Percentiles rank a stretch among this genome's conserved stretches.
These are phyloP conservation scores for Exutisphaerella laricina DNA, from an alignment of 2,329 filamentous ascomycete species.

Conservation along the genomic window DNA sequence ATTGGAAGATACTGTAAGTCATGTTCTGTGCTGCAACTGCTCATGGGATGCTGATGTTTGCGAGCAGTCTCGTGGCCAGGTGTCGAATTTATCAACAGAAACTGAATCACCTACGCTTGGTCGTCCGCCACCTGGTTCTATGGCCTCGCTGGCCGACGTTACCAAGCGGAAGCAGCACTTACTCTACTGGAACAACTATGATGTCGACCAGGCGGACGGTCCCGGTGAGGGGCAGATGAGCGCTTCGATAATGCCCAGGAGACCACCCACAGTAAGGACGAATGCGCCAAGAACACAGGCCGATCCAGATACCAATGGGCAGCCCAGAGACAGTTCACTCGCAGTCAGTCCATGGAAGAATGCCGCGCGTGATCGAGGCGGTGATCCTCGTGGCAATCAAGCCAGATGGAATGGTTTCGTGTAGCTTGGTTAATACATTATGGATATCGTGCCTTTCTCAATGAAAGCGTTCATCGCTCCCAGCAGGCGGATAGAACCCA, in stretches of 20 bases:
- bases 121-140: conserved; percentile 1
- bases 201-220: conserved; percentile 8
- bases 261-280: conserved; percentile 15
- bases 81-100: not conserved
- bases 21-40: not conserved
- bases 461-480: conserved; percentile 34
- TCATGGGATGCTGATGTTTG: not conserved
- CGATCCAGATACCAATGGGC: conserved; percentile 1
- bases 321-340: conserved; percentile 9
- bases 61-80: not conserved
- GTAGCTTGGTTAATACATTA: too few species aligned
- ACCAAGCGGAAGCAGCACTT: conserved; percentile 20
- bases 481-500: conserved; percentile 42
- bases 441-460: too few species aligned
- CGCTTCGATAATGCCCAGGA: conserved; percentile 19
- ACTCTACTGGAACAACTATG: conserved; percentile 25
- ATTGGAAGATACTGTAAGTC: conserved; percentile 19
- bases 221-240: conserved; percentile 10
- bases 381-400: not conserved
- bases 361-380: not conserved
- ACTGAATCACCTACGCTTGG: conserved; percentile 23
- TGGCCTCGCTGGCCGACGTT: conserved; percentile 12
- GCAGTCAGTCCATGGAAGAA: conserved; percentile 13
- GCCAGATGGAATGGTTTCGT: not conserved
- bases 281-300: conserved; percentile 1